These are phyloP conservation scores for Vickermania spadyakhi DNA, from an alignment of 208 protist genomes.

Conservation along the genomic window DNA sequence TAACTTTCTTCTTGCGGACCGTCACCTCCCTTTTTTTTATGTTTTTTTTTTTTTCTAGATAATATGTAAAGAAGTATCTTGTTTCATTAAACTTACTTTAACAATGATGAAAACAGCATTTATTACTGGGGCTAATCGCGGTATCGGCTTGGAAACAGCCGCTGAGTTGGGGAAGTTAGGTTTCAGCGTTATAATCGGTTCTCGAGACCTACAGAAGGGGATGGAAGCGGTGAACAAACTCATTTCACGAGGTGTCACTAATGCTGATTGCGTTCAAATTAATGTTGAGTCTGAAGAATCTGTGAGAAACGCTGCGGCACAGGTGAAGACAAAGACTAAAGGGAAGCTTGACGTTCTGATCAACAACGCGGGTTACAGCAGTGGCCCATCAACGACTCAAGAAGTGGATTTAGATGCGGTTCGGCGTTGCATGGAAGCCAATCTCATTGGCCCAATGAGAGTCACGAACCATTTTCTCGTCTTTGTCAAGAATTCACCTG, in stretches of 20 bases:
- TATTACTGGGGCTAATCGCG: constrained; percentile 77
- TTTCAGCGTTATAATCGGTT: constrained; percentile 53
- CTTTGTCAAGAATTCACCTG: constrained; percentile 46
- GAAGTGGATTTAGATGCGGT: constrained; percentile 21
- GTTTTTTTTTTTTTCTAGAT: background rate
- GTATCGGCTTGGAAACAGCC: constrained; percentile 72
- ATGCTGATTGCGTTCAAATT: constrained; percentile 31
- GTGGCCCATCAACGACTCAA: background rate
- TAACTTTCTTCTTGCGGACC: background rate
- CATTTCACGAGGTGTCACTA: constrained; percentile 15
- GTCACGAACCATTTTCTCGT: constrained; percentile 64
- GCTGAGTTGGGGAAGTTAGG: constrained; percentile 38
- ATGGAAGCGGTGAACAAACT: constrained; percentile 32
- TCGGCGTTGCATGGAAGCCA: constrained; percentile 40
- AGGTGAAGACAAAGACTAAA: constrained; percentile 24
- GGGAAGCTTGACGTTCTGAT: constrained; percentile 54
- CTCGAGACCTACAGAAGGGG: constrained; percentile 21
- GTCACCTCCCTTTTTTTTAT: background rate
- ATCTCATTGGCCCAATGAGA: constrained; percentile 34
- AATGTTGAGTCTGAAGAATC: constrained; percentile 33
- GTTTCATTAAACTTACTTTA: background rate
- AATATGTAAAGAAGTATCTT: background rate
- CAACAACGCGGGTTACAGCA: constrained; percentile 57
- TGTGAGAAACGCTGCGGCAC: constrained; percentile 26
- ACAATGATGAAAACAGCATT: constrained; percentile 26